These are phyloP conservation scores for Mucor saturninus DNA, from an alignment of 371 early-diverging fungal species.

Conservation along the genomic window DNA sequence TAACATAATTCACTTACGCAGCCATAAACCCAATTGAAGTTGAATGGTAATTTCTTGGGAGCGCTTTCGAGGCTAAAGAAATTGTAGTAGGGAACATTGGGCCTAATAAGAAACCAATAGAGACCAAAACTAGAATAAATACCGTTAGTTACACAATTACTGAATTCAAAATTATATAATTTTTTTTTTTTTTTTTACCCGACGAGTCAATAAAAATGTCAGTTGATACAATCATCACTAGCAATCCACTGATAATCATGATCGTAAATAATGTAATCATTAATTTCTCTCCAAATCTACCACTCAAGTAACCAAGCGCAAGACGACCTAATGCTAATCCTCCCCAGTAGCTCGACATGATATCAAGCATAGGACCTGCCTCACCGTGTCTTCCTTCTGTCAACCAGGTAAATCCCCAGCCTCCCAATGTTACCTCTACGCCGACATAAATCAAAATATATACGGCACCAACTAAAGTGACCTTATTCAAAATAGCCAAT, in stretches of 20 bases:
- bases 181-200: constrained; percentile 13
- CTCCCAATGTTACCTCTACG: constrained; percentile 40
- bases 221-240: constrained; percentile 19
- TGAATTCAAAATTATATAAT: neutral
- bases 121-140: constrained; percentile 22
- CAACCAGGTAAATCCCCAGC: constrained; percentile 41
- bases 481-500: constrained; percentile 24
- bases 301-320: constrained; percentile 32
- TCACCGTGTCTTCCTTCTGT: constrained; percentile 40
- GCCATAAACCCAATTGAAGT: constrained; percentile 44
- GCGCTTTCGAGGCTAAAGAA: constrained; percentile 36
- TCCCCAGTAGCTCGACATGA: constrained; percentile 42
- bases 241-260: constrained; percentile 17
- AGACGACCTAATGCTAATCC: constrained; percentile 40
- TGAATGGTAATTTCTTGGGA: constrained; percentile 38
- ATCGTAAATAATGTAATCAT: constrained; percentile 36
- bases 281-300: constrained; percentile 38
- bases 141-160: neutral
- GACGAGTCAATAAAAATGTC: constrained; percentile 24
- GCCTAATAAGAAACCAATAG: constrained; percentile 34
- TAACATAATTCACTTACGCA: constrained; percentile 24
- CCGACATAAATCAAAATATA: constrained; percentile 44
- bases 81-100: constrained; percentile 47
- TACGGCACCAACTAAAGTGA: constrained; percentile 33
- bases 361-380: constrained; percentile 23